A percentile compares a stretch with the other conserved stretches of the same genome.
These are phyloP conservation scores for Chaetomium tenue DNA, from an alignment of 495 filamentous ascomycete species.

Conservation along the genomic window DNA sequence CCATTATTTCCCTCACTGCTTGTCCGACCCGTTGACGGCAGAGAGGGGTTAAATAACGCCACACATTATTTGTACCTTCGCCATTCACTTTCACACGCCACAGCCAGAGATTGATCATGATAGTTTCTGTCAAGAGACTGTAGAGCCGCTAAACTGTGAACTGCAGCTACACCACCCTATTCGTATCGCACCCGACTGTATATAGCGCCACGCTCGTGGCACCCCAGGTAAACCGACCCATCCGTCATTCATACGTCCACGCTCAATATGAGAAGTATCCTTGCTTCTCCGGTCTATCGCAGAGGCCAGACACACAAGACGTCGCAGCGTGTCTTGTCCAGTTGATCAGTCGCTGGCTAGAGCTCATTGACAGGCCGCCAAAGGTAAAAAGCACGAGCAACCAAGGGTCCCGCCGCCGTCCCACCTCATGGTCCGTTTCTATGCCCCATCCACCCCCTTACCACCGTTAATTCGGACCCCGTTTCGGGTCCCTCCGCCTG, in stretches of 20 bases:
- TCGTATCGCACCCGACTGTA: not conserved
- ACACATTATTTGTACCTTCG: not conserved
- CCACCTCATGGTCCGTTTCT: constrained; percentile 2
- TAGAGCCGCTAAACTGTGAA: constrained; percentile 19
- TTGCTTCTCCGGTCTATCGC: constrained; percentile 4
- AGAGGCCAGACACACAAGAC: constrained; percentile 6
- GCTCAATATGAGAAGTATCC: not conserved
- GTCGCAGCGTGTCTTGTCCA: not conserved
- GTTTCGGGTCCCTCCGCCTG: not conserved
- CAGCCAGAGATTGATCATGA: constrained; percentile 12
- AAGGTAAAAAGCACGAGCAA: constrained; percentile 5
- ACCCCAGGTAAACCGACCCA: not conserved
- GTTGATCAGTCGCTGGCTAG: not conserved
- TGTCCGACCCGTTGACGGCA: not conserved
- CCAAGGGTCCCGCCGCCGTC: constrained; percentile 1
- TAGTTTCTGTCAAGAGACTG: constrained; percentile 21
- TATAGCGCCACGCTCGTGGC: not conserved
- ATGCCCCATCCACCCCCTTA: not conserved
- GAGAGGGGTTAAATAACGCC: constrained; percentile 4
- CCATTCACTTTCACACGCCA: too few species aligned
- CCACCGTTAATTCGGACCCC: not conserved
- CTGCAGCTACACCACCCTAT: constrained; percentile 11
- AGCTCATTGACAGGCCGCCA: not conserved
- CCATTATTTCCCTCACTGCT: not conserved
- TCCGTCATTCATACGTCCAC: constrained; percentile 2